phyloP scores from a whole-genome alignment of 768 basidiomycete species.

The Lactarius quietus region DNA sequence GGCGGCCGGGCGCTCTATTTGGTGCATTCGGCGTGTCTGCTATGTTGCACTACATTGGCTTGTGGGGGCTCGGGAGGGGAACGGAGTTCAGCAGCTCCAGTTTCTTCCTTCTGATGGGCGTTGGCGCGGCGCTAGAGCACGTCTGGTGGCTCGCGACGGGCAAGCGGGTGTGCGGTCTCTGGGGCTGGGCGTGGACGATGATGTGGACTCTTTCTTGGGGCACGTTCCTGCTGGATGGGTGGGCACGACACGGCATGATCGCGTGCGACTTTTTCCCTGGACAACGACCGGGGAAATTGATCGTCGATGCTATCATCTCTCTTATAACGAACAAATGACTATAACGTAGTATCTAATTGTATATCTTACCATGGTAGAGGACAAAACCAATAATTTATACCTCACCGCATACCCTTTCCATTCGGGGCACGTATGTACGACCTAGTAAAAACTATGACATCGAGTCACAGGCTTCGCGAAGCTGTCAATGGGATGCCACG shows the following conservation, averaged over 20 bases:
- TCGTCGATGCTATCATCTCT: background rate
- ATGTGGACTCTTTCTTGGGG: constrained; percentile 48
- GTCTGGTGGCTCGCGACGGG: constrained; percentile 45
- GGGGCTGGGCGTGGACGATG: constrained; percentile 53
- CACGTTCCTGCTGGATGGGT: constrained; percentile 15
- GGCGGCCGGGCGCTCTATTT: constrained; percentile 48
- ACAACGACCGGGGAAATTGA: constrained; percentile 7
- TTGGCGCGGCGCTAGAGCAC: constrained; percentile 50
- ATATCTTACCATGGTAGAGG: background rate
- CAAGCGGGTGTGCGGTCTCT: constrained; percentile 42
- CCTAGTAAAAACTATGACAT: background rate
- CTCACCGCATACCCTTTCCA: background rate
- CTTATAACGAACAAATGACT: background rate
- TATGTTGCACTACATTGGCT: constrained; percentile 54
- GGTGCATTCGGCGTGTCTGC: constrained; percentile 61
- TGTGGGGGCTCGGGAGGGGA: constrained; percentile 58
- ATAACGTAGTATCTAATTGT: background rate
- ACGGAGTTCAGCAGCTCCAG: constrained; percentile 42
- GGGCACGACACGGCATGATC: constrained; percentile 18
- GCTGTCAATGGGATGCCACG: too few species aligned
- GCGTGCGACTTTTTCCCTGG: constrained; percentile 3
- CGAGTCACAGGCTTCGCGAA: too few species aligned
- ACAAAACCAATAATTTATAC: background rate
- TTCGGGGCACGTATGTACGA: background rate
- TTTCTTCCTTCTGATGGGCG: constrained; percentile 58